Evolutionary conservation across 305 asterid genomes (phyloP).

Genomic region (Fraxinus greggii): DNA sequence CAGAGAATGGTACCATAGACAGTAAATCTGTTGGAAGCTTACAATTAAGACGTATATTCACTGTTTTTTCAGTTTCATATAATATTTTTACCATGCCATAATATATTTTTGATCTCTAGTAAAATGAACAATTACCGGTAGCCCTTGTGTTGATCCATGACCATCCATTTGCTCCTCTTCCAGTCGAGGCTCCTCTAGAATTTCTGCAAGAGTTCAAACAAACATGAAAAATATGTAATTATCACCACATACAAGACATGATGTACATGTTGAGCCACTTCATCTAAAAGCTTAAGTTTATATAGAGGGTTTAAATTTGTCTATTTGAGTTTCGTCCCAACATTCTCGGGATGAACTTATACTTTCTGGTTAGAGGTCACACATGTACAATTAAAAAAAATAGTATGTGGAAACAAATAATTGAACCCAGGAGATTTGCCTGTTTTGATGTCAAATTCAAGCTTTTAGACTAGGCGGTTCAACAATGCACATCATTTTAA

Average conservation of each 20-base stretch:
- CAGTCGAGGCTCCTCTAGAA: slow-evolving; percentile 32
- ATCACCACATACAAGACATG: background rate
- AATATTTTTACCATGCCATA: background rate
- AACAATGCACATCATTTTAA: background rate
- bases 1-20: background rate
- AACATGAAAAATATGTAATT: background rate
- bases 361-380: background rate
- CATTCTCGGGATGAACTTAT: background rate
- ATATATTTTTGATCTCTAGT: background rate
- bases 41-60: background rate
- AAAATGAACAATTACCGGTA: background rate
- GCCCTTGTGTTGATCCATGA: slow-evolving; percentile 24
- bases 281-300: background rate
- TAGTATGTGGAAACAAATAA: background rate
- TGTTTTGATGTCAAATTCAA: background rate
- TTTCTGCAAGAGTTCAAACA: slow-evolving; percentile 35
- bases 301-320: background rate
- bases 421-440: background rate
- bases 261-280: background rate
- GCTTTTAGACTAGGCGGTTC: background rate
- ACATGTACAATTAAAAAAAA: background rate
- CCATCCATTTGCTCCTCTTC: slow-evolving; percentile 41
- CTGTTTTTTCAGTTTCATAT: background rate
- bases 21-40: background rate
- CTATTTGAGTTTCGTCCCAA: background rate